Evolutionary conservation across 192 early-diverging fungal species (phyloP).

Genomic region (Entomortierella parvispora): DNA sequence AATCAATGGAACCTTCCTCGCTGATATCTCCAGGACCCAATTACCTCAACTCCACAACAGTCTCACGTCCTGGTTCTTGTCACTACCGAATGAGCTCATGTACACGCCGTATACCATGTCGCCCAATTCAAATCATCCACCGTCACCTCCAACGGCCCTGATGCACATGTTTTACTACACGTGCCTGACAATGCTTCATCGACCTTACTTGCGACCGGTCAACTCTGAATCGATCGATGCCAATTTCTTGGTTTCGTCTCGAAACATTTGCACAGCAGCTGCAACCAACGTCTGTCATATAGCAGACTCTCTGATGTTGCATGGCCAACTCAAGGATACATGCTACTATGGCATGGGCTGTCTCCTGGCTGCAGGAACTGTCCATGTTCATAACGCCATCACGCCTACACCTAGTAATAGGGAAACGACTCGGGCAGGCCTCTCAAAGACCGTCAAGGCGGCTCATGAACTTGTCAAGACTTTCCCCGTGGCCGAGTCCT

Average conservation of each 20-base stretch:
- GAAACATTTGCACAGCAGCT: conserved; percentile 42
- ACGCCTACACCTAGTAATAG: conserved; percentile 15
- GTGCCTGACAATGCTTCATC: conserved; percentile 59
- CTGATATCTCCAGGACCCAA: conserved; percentile 24
- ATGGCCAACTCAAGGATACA: conserved; percentile 22
- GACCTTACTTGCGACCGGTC: conserved; percentile 53
- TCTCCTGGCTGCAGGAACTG: conserved; percentile 42
- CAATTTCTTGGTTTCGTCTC: conserved; percentile 29
- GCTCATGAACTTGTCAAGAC: conserved; percentile 27
- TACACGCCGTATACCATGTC: conserved; percentile 51
- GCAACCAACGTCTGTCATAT: conserved; percentile 49
- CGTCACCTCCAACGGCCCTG: conserved; percentile 20
- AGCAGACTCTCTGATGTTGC: conserved; percentile 33
- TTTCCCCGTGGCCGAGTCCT: conserved; percentile 22
- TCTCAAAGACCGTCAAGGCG: conserved; percentile 28
- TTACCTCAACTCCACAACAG: conserved; percentile 30
- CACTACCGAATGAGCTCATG: conserved; percentile 56
- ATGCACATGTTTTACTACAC: conserved; percentile 65
- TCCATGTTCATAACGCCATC: conserved; percentile 48
- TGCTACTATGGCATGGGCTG: conserved; percentile 30
- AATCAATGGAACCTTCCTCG: conserved; percentile 17
- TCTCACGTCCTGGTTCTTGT: conserved; percentile 54
- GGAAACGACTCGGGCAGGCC: conserved; percentile 26
- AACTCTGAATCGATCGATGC: conserved; percentile 12
- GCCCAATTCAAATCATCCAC: conserved; percentile 30